phyloP scores from a whole-genome alignment of 148 eudicot genomes.

The Talinum fruticosum region DNA sequence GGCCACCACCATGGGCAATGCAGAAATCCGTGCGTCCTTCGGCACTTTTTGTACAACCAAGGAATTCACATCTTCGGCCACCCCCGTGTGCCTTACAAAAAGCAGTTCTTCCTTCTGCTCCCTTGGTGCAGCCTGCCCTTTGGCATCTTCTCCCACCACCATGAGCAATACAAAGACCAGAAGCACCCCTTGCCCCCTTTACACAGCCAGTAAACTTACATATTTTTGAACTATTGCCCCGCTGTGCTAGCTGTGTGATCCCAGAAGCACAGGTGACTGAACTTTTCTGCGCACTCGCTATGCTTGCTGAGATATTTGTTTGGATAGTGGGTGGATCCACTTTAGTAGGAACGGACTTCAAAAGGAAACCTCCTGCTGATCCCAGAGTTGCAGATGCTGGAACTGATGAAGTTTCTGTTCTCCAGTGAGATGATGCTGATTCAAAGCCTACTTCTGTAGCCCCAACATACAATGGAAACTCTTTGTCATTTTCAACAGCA shows the following conservation, averaged over 20 bases:
- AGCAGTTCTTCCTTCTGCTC: constrained; percentile 97
- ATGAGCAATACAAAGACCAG: constrained; percentile 96
- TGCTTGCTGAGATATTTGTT: constrained; percentile 51
- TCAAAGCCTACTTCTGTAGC: constrained; percentile 31
- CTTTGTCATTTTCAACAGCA: constrained; percentile 25
- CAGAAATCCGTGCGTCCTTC: constrained; percentile 93
- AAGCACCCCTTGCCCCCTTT: constrained; percentile 96
- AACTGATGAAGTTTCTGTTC: constrained; percentile 28
- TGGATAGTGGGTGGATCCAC: constrained; percentile 27
- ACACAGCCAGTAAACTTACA: constrained; percentile 77
- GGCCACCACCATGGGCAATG: constrained; percentile 94
- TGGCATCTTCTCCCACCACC: constrained; percentile 99
- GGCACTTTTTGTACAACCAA: constrained; percentile 92
- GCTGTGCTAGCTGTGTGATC: constrained; percentile 44
- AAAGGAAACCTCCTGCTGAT: constrained; percentile 24
- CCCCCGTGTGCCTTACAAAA: constrained; percentile 99
- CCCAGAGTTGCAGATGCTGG: constrained; percentile 28
- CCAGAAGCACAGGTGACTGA: constrained; percentile 89
- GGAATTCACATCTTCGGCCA: constrained; percentile 77
- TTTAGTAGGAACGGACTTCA: constrained; percentile 34
- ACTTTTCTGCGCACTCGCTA: constrained; percentile 51
- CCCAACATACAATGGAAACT: constrained; percentile 22
- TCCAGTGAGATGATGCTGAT: constrained; percentile 31
- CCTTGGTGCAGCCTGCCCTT: constrained; percentile 78
- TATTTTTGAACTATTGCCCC: constrained; percentile 52